Conservation (phyloP, 148 eudicot genomes). For the Heliamphora exappendiculata region DNA sequence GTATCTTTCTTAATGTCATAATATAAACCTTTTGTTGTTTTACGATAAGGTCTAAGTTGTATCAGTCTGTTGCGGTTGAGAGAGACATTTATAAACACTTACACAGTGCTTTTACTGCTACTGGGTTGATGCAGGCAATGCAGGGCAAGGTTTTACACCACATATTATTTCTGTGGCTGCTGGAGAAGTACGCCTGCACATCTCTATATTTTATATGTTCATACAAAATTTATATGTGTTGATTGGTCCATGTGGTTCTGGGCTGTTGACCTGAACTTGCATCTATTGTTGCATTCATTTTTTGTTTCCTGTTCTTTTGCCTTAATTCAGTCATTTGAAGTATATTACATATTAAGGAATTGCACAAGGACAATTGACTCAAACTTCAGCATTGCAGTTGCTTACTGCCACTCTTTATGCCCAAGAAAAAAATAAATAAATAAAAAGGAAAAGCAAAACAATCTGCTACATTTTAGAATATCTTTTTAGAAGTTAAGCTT, state of each 20-base stretch:
- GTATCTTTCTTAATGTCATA: not conserved
- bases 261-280: not conserved
- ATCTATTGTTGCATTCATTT: not conserved
- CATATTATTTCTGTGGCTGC: conserved; percentile 36
- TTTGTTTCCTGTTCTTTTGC: not conserved
- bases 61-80: not conserved
- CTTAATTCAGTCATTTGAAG: not conserved
- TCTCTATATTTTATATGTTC: not conserved
- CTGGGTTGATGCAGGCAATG: conserved; percentile 31
- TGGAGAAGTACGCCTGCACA: conserved; percentile 36
- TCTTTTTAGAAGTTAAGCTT: not conserved
- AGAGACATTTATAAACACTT: not conserved
- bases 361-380: not conserved
- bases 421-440: not conserved
- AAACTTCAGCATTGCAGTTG: not conserved
- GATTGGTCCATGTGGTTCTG: not conserved
- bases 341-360: not conserved
- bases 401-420: not conserved
- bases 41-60: not conserved
- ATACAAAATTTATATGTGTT: not conserved
- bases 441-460: no score
- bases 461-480: not conserved
- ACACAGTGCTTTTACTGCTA: conserved; percentile 4
- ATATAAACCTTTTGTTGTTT: not conserved
- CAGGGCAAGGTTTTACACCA: conserved; percentile 41